Percentiles rank a stretch among this genome's conserved stretches.
Evolutionary conservation across 768 basidiomycete genomes (phyloP).

Genomic region (Pisolithus sp.): DNA sequence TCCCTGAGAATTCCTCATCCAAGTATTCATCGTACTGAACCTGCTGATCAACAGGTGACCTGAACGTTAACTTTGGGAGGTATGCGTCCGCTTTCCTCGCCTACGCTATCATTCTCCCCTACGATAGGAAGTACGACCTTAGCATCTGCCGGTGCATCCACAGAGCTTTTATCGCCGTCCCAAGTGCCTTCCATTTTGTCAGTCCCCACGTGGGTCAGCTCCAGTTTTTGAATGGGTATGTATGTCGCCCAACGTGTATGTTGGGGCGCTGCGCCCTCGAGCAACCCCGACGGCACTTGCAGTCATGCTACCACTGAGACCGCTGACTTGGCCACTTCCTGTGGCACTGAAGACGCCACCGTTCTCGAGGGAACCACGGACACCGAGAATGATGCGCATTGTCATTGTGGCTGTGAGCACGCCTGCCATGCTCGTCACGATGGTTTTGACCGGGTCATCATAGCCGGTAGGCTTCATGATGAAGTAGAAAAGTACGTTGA

Average conservation of each 20-base stretch:
- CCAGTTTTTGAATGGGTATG: constrained; percentile 44
- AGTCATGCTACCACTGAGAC: constrained; percentile 38
- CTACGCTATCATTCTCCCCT: constrained; percentile 18
- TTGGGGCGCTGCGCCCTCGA: constrained; percentile 24
- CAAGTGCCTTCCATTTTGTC: constrained; percentile 35
- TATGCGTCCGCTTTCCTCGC: constrained; percentile 5
- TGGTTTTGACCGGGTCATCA: constrained; percentile 70
- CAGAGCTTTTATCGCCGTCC: constrained; percentile 36
- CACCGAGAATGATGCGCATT: constrained; percentile 77
- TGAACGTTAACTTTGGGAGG: constrained; percentile 41
- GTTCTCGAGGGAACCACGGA: constrained; percentile 65
- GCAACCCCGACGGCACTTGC: constrained; percentile 12
- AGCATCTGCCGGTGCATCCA: constrained; percentile 26
- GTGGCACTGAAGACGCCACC: constrained; percentile 69
- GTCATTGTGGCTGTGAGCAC: constrained; percentile 86
- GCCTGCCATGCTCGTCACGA: constrained; percentile 80
- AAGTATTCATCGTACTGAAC: constrained; percentile 41
- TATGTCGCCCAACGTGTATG: constrained; percentile 43
- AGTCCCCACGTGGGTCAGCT: constrained; percentile 34
- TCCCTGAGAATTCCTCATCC: constrained; percentile 4
- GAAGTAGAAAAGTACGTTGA: constrained; percentile 86
- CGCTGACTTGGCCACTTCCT: constrained; percentile 38
- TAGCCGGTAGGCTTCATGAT: constrained; percentile 59
- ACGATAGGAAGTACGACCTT: constrained; percentile 33
- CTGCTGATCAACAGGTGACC: constrained; percentile 51